Evolutionary conservation across 2,329 filamentous ascomycete species (phyloP).

Genomic region (Fusarium duplospermum): DNA sequence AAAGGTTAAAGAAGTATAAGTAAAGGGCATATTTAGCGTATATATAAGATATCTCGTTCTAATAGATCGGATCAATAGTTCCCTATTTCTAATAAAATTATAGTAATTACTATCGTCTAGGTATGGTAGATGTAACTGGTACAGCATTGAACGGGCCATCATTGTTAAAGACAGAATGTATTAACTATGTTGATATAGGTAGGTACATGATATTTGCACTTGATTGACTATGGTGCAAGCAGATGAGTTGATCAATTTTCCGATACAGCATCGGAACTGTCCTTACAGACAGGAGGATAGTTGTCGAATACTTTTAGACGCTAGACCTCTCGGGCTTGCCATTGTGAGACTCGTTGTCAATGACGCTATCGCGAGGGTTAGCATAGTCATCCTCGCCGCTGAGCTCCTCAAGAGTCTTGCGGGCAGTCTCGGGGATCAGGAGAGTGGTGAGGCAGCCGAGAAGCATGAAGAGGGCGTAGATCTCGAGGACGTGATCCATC

Average conservation of each 20-base stretch:
- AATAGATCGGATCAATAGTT: too few species aligned
- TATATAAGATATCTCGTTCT: too few species aligned
- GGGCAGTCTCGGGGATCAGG: slow-evolving; percentile 79
- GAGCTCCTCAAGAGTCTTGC: slow-evolving; percentile 78
- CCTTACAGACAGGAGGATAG: neutral
- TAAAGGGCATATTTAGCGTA: too few species aligned
- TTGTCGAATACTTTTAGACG: slow-evolving; percentile 22
- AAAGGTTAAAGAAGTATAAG: too few species aligned
- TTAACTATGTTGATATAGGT: neutral
- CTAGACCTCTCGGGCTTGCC: slow-evolving; percentile 31
- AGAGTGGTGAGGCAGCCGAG: slow-evolving; percentile 75
- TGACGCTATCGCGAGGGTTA: neutral
- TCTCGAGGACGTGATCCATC: slow-evolving; percentile 83
- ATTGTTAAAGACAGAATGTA: neutral
- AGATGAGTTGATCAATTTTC: neutral
- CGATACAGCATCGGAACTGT: neutral
- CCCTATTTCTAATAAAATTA: too few species aligned
- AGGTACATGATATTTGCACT: neutral
- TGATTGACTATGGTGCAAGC: neutral
- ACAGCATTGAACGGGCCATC: neutral
- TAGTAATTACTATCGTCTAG: too few species aligned
- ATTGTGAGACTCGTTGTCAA: slow-evolving; percentile 24
- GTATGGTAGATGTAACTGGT: too few species aligned
- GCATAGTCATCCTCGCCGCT: slow-evolving; percentile 51
- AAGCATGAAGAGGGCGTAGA: slow-evolving; percentile 82